Base-by-base conservation (phyloP, 2,329 filamentous ascomycete genomes). In the Coniochaeta sp. region DNA sequence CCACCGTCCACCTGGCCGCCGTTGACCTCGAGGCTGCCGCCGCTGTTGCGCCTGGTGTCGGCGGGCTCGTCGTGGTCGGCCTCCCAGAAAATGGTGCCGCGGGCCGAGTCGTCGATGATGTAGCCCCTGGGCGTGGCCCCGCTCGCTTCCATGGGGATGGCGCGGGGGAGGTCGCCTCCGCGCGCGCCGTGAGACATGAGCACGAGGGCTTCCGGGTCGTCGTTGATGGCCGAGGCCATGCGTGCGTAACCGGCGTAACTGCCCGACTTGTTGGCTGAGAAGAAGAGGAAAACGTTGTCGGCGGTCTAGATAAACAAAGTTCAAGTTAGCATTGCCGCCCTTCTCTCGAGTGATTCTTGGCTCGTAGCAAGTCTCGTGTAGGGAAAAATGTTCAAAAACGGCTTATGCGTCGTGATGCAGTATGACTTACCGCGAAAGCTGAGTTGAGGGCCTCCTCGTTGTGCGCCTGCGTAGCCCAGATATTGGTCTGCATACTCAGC, bases 21-120 rank as follows among this genome's bases (percentile, higher is more conserved):
- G 9, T 56, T 58, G 6, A 62, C 64, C 6, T 63, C 63, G 10
- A 61, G 63, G n/a, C n/a, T n/a, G n/a, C n/a, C n/a, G n/a, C n/a
- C n/a, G n/a, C n/a, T 42, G 38, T 42, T 30, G 27, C 12, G 6
- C 6, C 12, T 30, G 33, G 6, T 38, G 33, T n/a, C 18, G 27
- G 30, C n/a, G 30, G 30, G n/a, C 30, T 83, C 83, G 0, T 81
- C 80, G 28, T 75, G 68, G 48, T 92, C 86, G 6, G 86, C 85
- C 66, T 97, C 92, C 92, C 92, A 97, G 62, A 97, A 97, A 35
- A 96, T 96, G 0, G 91, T 96, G 0, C 92, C 92, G n/a, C 92
- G 81, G 1, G 89, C 87, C 4, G 89, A 91, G 65, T 97, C 92
- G 61, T 96, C 90, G 46, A 96, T 92, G 53, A 97, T 95, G 51